A percentile compares a stretch with the other conserved stretches of the same genome.
phyloP scores from a whole-genome alignment of 2,329 filamentous ascomycete species.

The Dothideomycetidae sp. region DNA sequence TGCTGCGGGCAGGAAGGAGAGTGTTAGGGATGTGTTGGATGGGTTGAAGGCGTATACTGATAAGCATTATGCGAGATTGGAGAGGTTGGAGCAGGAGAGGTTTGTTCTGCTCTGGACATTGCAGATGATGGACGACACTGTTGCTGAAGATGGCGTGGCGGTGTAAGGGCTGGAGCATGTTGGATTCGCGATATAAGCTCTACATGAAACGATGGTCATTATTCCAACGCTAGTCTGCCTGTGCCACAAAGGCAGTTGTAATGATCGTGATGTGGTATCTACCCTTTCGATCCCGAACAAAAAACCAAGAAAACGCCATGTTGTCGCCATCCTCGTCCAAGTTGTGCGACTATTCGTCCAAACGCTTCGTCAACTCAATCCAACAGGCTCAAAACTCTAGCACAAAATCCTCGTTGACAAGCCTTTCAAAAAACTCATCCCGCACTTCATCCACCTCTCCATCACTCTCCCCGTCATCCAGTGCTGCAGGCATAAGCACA shows the following conservation, averaged over 20 bases:
- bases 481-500: slow-evolving; percentile 2
- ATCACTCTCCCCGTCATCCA: neutral
- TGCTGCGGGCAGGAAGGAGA: slow-evolving; percentile 37
- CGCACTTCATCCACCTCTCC: slow-evolving; percentile 1
- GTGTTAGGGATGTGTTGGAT: slow-evolving; percentile 69
- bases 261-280: no score
- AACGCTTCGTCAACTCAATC: no score
- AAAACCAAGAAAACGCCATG: no score
- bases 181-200: no score
- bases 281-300: no score
- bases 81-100: slow-evolving; percentile 86
- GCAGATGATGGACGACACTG: slow-evolving; percentile 72
- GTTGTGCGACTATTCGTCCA: no score
- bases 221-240: no score
- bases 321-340: no score
- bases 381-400: slow-evolving; percentile 5
- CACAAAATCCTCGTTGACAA: slow-evolving; percentile 7
- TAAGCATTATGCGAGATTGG: slow-evolving; percentile 76
- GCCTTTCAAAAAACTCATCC: slow-evolving; percentile 3
- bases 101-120: slow-evolving; percentile 89
- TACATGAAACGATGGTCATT: no score
- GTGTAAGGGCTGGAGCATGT: slow-evolving; percentile 1
- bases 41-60: slow-evolving; percentile 86
- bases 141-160: slow-evolving; percentile 13
- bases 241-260: no score